phyloP scores from a whole-genome alignment of 140 eudicot species.

The Stevia rebaudiana region DNA sequence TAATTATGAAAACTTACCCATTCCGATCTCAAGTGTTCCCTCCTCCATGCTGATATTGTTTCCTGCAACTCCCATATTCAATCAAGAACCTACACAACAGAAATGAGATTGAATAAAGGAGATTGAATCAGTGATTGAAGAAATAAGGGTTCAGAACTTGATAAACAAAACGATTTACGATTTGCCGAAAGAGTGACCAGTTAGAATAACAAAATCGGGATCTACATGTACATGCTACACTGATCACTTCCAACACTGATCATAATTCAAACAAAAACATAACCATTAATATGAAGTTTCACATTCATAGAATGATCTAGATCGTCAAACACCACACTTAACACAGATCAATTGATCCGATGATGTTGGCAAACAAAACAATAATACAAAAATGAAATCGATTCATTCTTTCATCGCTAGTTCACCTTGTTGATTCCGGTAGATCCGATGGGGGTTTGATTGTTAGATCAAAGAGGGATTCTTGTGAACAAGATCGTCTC shows the following conservation, averaged over 20 bases:
- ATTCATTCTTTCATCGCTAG: background rate
- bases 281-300: background rate
- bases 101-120: background rate
- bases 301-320: conserved; percentile 4
- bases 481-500: background rate
- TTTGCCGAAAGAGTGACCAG: conserved; percentile 1
- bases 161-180: background rate
- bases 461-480: conserved; percentile 11
- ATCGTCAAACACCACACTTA: conserved; percentile 6
- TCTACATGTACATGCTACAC: background rate
- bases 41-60: conserved; percentile 61
- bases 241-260: background rate
- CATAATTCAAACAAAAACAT: background rate
- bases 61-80: conserved; percentile 53
- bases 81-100: conserved; percentile 17
- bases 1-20: conserved; percentile 51
- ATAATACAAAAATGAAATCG: background rate
- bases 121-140: background rate
- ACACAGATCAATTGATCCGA: conserved; percentile 10
- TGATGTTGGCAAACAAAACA: background rate
- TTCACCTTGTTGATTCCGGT: background rate
- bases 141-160: background rate
- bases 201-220: background rate
- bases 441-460: conserved; percentile 19
- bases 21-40: conserved; percentile 82